These are phyloP conservation scores for Onygenales sp. DNA, from an alignment of 2,329 filamentous ascomycete species.

Conservation along the genomic window DNA sequence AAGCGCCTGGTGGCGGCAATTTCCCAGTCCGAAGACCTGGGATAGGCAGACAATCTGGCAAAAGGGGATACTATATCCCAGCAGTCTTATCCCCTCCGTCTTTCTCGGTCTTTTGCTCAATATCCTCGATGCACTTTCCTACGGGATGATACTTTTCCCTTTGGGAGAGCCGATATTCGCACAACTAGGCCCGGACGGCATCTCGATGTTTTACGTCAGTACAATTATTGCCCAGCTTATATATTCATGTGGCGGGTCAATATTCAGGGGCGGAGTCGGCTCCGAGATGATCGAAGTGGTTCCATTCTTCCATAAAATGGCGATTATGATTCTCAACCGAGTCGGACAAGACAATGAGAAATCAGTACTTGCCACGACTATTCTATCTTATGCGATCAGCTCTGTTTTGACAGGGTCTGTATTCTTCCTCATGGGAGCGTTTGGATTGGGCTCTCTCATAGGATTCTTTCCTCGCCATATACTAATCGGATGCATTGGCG, in stretches of 20 bases:
- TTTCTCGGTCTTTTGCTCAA: conserved; percentile 84
- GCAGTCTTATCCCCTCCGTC: conserved; percentile 70
- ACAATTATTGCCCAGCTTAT: conserved; percentile 89
- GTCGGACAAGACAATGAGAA: conserved; percentile 75
- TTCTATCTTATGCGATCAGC: conserved; percentile 81
- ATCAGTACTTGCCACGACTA: conserved; percentile 86
- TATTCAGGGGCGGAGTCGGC: conserved; percentile 83
- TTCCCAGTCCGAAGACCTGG: conserved; percentile 62
- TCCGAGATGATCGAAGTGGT: conserved; percentile 99
- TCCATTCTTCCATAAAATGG: conserved; percentile 98
- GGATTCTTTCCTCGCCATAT: conserved; percentile 97
- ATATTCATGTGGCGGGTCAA: conserved; percentile 74
- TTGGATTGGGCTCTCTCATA: conserved; percentile 81
- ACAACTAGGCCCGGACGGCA: conserved; percentile 79
- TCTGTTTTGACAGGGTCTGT: conserved; percentile 83
- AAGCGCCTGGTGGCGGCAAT: conserved; percentile 19
- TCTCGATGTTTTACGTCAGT: conserved; percentile 98
- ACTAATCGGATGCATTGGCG: conserved; percentile 91
- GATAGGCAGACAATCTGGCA: conserved; percentile 56
- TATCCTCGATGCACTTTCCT: conserved; percentile 87
- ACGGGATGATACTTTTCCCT: conserved; percentile 94
- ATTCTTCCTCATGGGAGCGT: conserved; percentile 83
- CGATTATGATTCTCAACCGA: conserved; percentile 67
- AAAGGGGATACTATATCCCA: conserved; percentile 55
- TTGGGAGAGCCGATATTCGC: conserved; percentile 79